A percentile compares a stretch with the other conserved stretches of the same genome.
phyloP scores from a whole-genome alignment of 2,329 filamentous ascomycete genomes.

The Bipolaris cookei region DNA sequence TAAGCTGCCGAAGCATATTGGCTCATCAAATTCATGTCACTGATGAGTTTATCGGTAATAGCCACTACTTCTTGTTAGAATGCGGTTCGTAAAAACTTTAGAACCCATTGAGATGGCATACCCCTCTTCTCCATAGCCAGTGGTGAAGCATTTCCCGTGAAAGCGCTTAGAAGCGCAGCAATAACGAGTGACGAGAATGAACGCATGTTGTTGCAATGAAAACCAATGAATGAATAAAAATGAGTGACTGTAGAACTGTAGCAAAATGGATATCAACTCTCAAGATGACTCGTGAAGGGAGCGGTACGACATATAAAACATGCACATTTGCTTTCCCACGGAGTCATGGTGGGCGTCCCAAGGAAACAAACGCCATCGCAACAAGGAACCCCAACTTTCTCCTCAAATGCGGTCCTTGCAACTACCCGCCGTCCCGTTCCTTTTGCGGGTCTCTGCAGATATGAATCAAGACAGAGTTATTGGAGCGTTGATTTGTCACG shows the following conservation, averaged over 20 bases:
- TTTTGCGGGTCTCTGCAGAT: slow-evolving; percentile 6
- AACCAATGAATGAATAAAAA: slow-evolving; percentile 12
- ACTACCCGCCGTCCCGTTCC: slow-evolving; percentile 12
- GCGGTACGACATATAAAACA: neutral
- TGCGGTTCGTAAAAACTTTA: neutral
- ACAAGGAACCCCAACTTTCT: neutral
- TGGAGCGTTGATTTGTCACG: slow-evolving; percentile 19
- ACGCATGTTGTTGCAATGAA: slow-evolving; percentile 14
- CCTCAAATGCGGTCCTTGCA: slow-evolving; percentile 12
- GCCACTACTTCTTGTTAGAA: slow-evolving; percentile 13
- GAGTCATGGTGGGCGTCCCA: neutral
- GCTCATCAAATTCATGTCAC: slow-evolving; percentile 39
- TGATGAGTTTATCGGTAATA: slow-evolving; percentile 28
- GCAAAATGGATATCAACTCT: neutral
- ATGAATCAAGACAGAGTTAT: slow-evolving; percentile 10
- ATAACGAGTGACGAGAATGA: slow-evolving; percentile 22
- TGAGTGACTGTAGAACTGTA: neutral
- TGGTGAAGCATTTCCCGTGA: slow-evolving; percentile 27
- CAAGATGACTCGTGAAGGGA: neutral
- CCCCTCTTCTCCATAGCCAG: slow-evolving; percentile 25
- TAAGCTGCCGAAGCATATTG: slow-evolving; percentile 62
- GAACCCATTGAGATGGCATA: neutral
- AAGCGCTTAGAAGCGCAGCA: slow-evolving; percentile 14
- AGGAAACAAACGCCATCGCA: slow-evolving; percentile 8
- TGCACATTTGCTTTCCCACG: neutral